A percentile compares a stretch with the other conserved stretches of the same genome.
Conservation (phyloP, 1,284 basidiomycete genomes). For the Ceratobasidium sp. region DNA sequence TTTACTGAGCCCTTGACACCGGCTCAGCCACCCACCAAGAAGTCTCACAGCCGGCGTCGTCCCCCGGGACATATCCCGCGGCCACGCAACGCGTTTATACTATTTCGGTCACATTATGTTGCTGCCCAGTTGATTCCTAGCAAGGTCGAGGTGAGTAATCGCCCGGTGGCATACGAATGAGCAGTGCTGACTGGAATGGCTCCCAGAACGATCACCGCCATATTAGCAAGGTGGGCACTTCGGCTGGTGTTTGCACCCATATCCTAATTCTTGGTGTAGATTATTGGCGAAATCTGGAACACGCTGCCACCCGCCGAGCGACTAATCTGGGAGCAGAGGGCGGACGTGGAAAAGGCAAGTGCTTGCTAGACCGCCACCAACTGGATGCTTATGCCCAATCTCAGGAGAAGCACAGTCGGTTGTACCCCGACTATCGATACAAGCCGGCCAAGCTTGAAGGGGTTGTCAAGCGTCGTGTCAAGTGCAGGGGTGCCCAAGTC, state of each 20-base stretch:
- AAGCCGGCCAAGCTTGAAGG: slow-evolving; percentile 41
- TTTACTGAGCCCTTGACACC: slow-evolving; percentile 30
- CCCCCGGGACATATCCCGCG: slow-evolving; percentile 72
- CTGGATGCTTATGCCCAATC: neutral
- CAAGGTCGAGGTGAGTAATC: slow-evolving; percentile 42
- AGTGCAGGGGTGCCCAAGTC: slow-evolving; percentile 20
- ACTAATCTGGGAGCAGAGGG: slow-evolving; percentile 55
- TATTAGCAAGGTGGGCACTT: slow-evolving; percentile 45
- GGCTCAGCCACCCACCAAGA: slow-evolving; percentile 6
- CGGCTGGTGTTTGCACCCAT: neutral
- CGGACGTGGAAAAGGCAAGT: slow-evolving; percentile 56
- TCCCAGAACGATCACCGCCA: slow-evolving; percentile 58
- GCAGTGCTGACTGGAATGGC: slow-evolving; percentile 50
- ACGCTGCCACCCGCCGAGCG: slow-evolving; percentile 42
- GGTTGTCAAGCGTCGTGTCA: slow-evolving; percentile 42
- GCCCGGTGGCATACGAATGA: neutral
- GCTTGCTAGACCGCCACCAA: neutral
- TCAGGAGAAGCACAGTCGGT: slow-evolving; percentile 54
- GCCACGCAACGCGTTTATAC: slow-evolving; percentile 88
- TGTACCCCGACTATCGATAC: slow-evolving; percentile 52
- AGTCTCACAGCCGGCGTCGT: slow-evolving; percentile 33
- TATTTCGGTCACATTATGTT: slow-evolving; percentile 79
- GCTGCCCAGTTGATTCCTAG: slow-evolving; percentile 17
- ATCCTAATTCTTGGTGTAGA: slow-evolving; percentile 48
- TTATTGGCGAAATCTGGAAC: slow-evolving; percentile 50